Percentiles rank a stretch among this genome's conserved stretches.
Evolutionary conservation across 148 eudicot genomes (phyloP).

Genomic region (Diospyros lotus): DNA sequence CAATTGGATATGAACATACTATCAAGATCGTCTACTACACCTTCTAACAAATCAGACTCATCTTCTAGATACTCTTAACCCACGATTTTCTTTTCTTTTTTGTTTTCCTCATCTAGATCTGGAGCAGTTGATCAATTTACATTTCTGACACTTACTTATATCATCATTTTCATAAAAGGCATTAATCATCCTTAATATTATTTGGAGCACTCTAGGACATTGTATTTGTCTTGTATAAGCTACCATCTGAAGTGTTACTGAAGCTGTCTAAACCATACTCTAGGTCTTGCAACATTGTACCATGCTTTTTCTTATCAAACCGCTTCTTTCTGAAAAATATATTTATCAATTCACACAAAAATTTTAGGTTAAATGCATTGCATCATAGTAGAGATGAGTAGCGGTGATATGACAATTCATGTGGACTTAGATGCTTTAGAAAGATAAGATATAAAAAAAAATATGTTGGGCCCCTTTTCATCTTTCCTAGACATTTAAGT

Average conservation of each 20-base stretch:
- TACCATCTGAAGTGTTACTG: constrained; percentile 24
- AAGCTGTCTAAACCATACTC: constrained; percentile 33
- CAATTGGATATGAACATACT: constrained; percentile 41
- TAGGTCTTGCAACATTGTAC: constrained; percentile 18
- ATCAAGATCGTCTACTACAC: constrained; percentile 75
- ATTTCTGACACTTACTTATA: too few relatives aligned
- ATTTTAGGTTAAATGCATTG: too few relatives aligned
- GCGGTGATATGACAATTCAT: too few relatives aligned
- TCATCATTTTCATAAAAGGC: too few relatives aligned
- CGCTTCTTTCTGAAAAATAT: constrained; percentile 42
- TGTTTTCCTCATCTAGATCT: constrained; percentile 36
- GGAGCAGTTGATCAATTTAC: too few relatives aligned
- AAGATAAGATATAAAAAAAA: too few relatives aligned
- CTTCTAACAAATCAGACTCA: constrained; percentile 60
- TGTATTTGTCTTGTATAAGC: constrained; percentile 27
- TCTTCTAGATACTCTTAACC: constrained; percentile 82
- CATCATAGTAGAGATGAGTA: too few relatives aligned
- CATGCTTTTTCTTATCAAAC: constrained; percentile 15
- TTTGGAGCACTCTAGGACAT: constrained; percentile 14
- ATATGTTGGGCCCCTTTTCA: too few relatives aligned
- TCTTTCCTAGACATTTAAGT: too few relatives aligned
- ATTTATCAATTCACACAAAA: constrained; percentile 56
- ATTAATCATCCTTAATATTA: constrained; percentile 22
- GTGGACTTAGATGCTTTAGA: too few relatives aligned
- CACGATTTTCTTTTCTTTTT: constrained; percentile 47